phyloP scores from a whole-genome alignment of 2,329 filamentous ascomycete species.

The Penicillium sp. region DNA sequence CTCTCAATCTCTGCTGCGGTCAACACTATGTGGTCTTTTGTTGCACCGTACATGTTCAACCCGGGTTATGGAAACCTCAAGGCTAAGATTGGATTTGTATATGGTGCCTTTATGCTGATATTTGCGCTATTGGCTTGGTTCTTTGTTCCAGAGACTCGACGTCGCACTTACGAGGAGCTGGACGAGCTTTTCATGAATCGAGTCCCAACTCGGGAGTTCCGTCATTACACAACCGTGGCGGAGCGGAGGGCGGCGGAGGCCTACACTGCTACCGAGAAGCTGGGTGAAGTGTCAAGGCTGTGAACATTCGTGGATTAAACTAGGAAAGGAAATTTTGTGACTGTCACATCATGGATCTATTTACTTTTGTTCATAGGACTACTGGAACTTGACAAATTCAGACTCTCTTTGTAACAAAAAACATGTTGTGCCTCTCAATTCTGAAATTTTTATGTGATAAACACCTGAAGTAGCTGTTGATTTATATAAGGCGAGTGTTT shows the following conservation, averaged over 20 bases:
- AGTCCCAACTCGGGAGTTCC: neutral
- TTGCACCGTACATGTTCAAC: conserved; percentile 20
- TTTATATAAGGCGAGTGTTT: too few relatives aligned
- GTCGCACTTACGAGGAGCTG: conserved; percentile 5
- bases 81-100: conserved; percentile 38
- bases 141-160: conserved; percentile 3
- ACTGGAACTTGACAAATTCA: too few relatives aligned
- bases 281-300: too few relatives aligned
- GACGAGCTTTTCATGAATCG: conserved; percentile 5
- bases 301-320: too few relatives aligned
- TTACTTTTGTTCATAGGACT: too few relatives aligned
- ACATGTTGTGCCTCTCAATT: too few relatives aligned
- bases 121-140: neutral
- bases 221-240: neutral
- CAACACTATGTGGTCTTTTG: conserved; percentile 16
- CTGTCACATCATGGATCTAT: too few relatives aligned
- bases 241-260: neutral
- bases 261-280: too few relatives aligned
- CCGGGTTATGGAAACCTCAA: conserved; percentile 26
- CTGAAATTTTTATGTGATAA: too few relatives aligned
- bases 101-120: conserved; percentile 1
- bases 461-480: too few relatives aligned
- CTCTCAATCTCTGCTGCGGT: neutral
- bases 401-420: too few relatives aligned
- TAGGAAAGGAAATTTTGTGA: too few relatives aligned